These are phyloP conservation scores for Microthlaspi erraticum DNA, from an alignment of 345 rosid genomes.

Conservation along the genomic window DNA sequence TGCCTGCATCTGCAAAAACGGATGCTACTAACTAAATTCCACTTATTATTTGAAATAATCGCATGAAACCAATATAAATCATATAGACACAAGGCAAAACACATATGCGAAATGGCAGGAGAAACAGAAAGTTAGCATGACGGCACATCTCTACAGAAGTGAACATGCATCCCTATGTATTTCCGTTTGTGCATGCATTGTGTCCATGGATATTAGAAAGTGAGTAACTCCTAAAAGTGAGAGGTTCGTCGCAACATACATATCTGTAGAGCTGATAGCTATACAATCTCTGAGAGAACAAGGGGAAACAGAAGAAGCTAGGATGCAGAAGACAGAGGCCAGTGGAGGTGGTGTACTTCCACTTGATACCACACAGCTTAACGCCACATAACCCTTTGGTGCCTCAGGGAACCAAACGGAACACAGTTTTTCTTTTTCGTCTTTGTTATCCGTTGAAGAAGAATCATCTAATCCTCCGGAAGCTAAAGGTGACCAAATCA, in stretches of 20 bases:
- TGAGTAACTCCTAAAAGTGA: constrained; percentile 27
- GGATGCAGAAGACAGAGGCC: constrained; percentile 78
- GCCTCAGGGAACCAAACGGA: constrained; percentile 96
- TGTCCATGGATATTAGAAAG: constrained; percentile 24
- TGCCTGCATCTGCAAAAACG: constrained; percentile 16
- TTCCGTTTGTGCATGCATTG: constrained; percentile 30
- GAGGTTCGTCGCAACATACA: constrained; percentile 56
- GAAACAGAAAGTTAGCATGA: constrained; percentile 12
- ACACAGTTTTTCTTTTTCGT: constrained; percentile 51
- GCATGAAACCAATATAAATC: constrained; percentile 24
- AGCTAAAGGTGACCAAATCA: constrained; percentile 66
- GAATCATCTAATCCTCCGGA: constrained; percentile 51
- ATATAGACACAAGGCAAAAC: constrained; percentile 11
- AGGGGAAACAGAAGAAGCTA: constrained; percentile 79
- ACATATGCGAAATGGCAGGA: not conserved
- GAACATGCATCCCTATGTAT: constrained; percentile 20
- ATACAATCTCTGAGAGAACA: constrained; percentile 90
- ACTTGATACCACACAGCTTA: constrained; percentile 81
- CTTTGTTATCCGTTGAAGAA: constrained; percentile 32
- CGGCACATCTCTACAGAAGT: constrained; percentile 20
- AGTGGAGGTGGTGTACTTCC: constrained; percentile 69
- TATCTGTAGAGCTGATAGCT: constrained; percentile 57
- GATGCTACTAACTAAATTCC: constrained; percentile 25
- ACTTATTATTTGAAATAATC: constrained; percentile 12
- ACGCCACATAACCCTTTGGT: constrained; percentile 85